Evolutionary conservation across 1,284 basidiomycete species (phyloP).

Genomic region (Lentinula novae-zelandiae): DNA sequence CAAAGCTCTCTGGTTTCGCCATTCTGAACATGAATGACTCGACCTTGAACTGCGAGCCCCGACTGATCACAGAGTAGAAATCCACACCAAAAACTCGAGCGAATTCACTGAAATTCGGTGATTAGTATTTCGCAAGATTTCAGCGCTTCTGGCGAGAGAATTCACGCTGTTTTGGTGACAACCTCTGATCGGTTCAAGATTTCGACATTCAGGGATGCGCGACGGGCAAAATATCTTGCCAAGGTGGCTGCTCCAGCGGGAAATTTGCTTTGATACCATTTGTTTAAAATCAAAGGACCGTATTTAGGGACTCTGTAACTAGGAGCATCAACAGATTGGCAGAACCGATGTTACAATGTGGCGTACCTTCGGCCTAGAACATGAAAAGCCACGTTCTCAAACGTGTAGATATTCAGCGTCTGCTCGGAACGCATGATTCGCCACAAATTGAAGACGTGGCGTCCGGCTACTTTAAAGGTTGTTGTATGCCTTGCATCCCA

Average conservation of each 20-base stretch:
- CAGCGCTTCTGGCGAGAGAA: background rate
- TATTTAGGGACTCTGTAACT: constrained; percentile 77
- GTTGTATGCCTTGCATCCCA: constrained; percentile 81
- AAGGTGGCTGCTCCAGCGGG: constrained; percentile 54
- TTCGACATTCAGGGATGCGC: constrained; percentile 67
- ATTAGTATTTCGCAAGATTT: background rate
- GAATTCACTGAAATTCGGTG: constrained; percentile 67
- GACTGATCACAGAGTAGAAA: constrained; percentile 91
- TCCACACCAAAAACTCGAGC: constrained; percentile 96
- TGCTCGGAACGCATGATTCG: constrained; percentile 87
- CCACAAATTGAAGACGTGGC: constrained; percentile 94
- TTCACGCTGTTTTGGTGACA: constrained; percentile 86
- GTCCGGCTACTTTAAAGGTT: constrained; percentile 81
- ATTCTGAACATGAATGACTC: constrained; percentile 98
- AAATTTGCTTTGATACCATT: constrained; percentile 66
- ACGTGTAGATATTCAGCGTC: constrained; percentile 77
- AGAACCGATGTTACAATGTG: background rate
- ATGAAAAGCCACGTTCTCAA: constrained; percentile 89
- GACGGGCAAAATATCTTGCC: constrained; percentile 61
- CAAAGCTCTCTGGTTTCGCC: constrained; percentile 94
- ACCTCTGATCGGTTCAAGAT: constrained; percentile 79
- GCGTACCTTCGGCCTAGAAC: constrained; percentile 66
- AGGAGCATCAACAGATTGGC: background rate
- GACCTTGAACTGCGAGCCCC: constrained; percentile 97
- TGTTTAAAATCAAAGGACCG: constrained; percentile 59